A percentile compares a stretch with the other conserved stretches of the same genome.
phyloP scores from a whole-genome alignment of 768 basidiomycete genomes.

The Guyanaporus albipodus region DNA sequence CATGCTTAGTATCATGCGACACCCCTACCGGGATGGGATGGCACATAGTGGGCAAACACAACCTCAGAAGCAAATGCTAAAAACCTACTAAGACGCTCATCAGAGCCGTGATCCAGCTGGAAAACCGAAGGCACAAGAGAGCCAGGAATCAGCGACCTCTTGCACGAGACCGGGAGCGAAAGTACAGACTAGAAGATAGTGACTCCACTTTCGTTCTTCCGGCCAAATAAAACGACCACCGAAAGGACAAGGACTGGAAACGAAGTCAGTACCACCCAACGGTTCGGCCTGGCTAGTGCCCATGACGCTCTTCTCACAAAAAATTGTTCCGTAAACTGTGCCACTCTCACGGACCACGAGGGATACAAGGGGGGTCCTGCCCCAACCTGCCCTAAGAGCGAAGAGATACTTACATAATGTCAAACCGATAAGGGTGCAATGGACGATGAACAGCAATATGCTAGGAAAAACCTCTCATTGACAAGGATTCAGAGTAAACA shows the following conservation, averaged over 20 bases:
- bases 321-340: conserved; percentile 1
- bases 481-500: neutral
- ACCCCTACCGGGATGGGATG: conserved; percentile 14
- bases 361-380: conserved; percentile 17
- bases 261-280: neutral
- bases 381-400: conserved; percentile 11
- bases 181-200: conserved; percentile 5
- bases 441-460: conserved; percentile 10
- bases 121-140: neutral
- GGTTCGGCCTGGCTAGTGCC: neutral
- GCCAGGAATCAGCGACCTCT: conserved; percentile 3
- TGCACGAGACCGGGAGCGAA: too few species aligned
- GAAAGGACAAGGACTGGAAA: conserved; percentile 1
- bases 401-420: conserved; percentile 19
- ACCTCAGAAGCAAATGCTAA: neutral
- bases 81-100: conserved; percentile 15
- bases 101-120: conserved; percentile 14
- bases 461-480: neutral
- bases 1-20: conserved; percentile 18
- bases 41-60: neutral
- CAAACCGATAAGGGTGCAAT: conserved; percentile 15
- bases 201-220: neutral
- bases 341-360: conserved; percentile 17
- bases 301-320: conserved; percentile 9
- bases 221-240: neutral